Base-by-base conservation (phyloP, 2,329 filamentous ascomycete species). In the Fusarium incarnatum region DNA sequence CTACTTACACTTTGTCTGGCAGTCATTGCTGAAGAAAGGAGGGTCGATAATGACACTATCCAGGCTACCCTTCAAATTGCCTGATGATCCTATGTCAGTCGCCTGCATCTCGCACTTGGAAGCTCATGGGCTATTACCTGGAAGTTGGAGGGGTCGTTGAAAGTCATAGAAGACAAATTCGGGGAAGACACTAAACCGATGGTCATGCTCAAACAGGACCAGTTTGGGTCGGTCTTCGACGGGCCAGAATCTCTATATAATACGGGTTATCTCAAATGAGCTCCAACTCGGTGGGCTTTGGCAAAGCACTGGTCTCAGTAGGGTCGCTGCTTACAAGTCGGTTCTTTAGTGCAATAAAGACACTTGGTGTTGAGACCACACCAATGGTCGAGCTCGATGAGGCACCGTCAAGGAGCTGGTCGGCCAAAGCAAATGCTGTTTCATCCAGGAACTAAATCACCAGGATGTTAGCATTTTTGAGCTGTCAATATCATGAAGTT, bases 141-240 rank as follows among this genome's bases (percentile, higher is more conserved):
- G 89, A 18, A 94, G 81, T 72, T 89, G 88, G 30, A 91, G 81
- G 1, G 93, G 92, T 55, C 89, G 81, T 64, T 88, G 83, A 73
- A 91, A 94, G 80, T 96, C 92, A 78, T 95, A 96, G 56, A 85
- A 88, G 34, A 91, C 81, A 76, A 93, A 95, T 70, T 94, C 90
- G 8, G 89, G 85, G 75, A 95, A 94, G 11, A 95, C 86, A 28
- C 83, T 83, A 78, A 95, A 95, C 8, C 93, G 87, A 61, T 87
- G 82, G 77, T 95, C 93, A 76, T 89, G 91, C 78, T 96, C 93
- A 15, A 96, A 83, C 3, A 95, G 84, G 48, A 86, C 84, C 44
- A 94, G 78, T 60, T 85, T 86, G 2, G 92, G 91, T 56, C 74
- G 69, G 30, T 78, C 70, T 25, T 64, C 45, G 13, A 71, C 57